phyloP scores from a whole-genome alignment of 192 early-diverging fungal genomes.

The Podochytrium sp. region DNA sequence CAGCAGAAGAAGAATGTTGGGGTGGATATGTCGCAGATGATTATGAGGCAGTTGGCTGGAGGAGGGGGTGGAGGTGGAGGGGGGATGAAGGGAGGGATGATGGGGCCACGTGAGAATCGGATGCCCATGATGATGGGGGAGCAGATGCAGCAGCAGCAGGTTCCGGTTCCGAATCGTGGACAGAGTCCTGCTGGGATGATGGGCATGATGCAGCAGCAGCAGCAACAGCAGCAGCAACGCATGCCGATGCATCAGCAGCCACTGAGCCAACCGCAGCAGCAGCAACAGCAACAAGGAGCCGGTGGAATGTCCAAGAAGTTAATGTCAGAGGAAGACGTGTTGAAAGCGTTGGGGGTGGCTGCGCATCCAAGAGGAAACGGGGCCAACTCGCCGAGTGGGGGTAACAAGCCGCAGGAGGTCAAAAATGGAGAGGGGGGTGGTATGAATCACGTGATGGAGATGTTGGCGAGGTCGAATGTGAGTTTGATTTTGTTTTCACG shows the following conservation, averaged over 20 bases:
- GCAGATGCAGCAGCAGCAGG: neutral
- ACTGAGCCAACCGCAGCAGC: neutral
- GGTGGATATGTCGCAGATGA: slow-evolving; percentile 10
- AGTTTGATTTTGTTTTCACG: neutral
- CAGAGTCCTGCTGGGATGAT: neutral
- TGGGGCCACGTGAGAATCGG: no score
- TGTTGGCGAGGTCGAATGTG: slow-evolving; percentile 7
- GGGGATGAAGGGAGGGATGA: no score
- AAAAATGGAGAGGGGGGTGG: neutral
- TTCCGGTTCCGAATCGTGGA: neutral
- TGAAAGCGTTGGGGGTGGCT: slow-evolving; percentile 16
- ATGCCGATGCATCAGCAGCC: neutral
- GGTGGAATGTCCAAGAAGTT: slow-evolving; percentile 4
- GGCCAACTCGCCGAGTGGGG: no score
- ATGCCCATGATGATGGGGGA: neutral
- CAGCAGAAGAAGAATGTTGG: neutral
- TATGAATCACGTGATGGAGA: slow-evolving; percentile 26
- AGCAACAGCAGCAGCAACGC: slow-evolving; percentile 1
- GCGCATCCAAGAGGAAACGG: neutral
- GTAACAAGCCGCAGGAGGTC: neutral
- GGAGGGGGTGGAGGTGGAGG: neutral
- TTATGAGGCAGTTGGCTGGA: slow-evolving; percentile 18
- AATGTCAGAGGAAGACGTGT: slow-evolving; percentile 25
- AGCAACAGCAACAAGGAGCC: neutral
- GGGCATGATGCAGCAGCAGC: slow-evolving; percentile 1